These are phyloP conservation scores for Oryza brachyantha DNA, from an alignment of 176 grass and related monocot species.

Conservation along the genomic window DNA sequence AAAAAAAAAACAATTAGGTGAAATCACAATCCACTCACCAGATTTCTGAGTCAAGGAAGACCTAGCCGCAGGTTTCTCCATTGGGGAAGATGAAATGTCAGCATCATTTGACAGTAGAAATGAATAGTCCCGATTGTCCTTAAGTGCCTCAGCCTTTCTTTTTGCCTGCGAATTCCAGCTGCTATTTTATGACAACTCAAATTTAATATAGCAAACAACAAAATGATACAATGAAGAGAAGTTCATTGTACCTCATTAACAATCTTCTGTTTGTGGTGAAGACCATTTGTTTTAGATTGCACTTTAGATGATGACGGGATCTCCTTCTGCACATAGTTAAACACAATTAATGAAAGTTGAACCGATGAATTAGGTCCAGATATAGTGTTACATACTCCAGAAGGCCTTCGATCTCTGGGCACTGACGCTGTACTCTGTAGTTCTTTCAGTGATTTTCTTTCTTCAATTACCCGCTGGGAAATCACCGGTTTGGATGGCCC, in stretches of 20 bases:
- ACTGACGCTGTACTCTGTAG: constrained; percentile 35
- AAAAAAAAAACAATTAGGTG: background rate
- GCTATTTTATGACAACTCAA: constrained; percentile 39
- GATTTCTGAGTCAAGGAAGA: constrained; percentile 42
- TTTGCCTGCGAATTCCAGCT: constrained; percentile 59
- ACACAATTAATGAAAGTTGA: background rate
- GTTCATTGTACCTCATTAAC: constrained; percentile 71
- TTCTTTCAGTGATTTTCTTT: constrained; percentile 80
- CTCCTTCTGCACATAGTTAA: constrained; percentile 54
- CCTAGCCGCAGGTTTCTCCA: constrained; percentile 45
- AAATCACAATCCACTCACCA: constrained; percentile 45
- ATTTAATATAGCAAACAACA: constrained; percentile 31
- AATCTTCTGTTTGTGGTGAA: constrained; percentile 52
- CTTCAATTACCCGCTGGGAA: constrained; percentile 87
- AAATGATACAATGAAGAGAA: constrained; percentile 23
- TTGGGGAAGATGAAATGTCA: constrained; percentile 54
- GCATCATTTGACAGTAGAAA: constrained; percentile 93
- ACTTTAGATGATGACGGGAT: constrained; percentile 46
- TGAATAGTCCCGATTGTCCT: constrained; percentile 88
- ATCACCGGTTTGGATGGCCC: constrained; percentile 85
- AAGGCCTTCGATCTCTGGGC: constrained; percentile 35
- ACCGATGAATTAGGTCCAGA: constrained; percentile 12
- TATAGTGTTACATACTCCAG: constrained; percentile 34
- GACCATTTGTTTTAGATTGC: constrained; percentile 48
- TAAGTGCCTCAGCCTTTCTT: constrained; percentile 79